Evolutionary conservation across 805 yeast species (phyloP), one percentile per base, ranked within the genome.

Genomic region (Cyberlindnera americana): DNA sequence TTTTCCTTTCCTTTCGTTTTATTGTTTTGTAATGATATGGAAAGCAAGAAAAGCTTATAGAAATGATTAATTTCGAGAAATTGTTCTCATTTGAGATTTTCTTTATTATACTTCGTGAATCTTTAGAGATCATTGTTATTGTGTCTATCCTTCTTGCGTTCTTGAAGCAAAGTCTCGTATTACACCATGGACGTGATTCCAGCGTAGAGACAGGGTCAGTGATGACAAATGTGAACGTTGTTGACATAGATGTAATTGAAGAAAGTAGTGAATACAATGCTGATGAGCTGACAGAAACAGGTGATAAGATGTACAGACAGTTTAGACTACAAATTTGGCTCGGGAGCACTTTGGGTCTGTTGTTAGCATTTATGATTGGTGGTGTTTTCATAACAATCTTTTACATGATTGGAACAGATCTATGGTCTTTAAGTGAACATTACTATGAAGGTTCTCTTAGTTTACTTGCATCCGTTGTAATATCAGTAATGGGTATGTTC

Each of bases 391-490:
- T 89, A 23, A 62, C 71, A 10, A 67, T 80, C 5, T 89, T 89
- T 60, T 87, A 88, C 54, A 57, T 79, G 32, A 64, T 90, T 22
- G 96, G 96, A 13, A 77, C 81, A 19, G 95, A 89, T 62, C 65
- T 86, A 38, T 89, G 96, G 96, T 76, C 90, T 8, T 66, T 78
- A 44, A 83, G 96, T 29, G 97, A 89, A 59, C 78, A 93, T 53
- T 70, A 86, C 38, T 89, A 95, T 85, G 97, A 89, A 58, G 95
- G 95, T 7, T 63, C 80, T 1, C 78, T 89, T 56, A 83, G 91
- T 50, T 69, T 90, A 12, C 59, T 88, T 22, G 88, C 95, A 3
- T 77, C 93, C 15, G 53, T 83, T 2, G 77, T 89, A 43, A 89
- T 89, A 44, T 84, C 95, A 1, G 64, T 81, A 7, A 88, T 89